Evolutionary conservation across 441 rosid genomes (phyloP), one percentile per base, ranked within the genome.

Genomic region (Melastoma candidum): DNA sequence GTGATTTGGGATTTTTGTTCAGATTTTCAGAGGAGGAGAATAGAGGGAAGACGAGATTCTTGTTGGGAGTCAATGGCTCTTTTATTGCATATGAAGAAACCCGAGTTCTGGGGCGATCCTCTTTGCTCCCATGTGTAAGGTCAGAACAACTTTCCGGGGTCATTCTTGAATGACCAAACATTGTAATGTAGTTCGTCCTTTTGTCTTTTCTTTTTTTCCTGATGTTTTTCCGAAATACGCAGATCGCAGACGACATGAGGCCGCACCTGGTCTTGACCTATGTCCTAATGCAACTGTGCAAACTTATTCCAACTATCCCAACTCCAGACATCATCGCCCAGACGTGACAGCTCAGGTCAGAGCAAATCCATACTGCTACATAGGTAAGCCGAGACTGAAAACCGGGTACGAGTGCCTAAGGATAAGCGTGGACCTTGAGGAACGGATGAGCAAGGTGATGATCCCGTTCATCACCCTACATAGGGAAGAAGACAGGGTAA

Each of bases 101-200:
- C 95, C 7, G 29, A 73, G 43, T 80, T 89, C 44, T 93, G 92
- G 80, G 77, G 95, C 93, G 4, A 66, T 89, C 51, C 93, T 93
- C 13, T 87, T 83, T 22, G 99, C 99, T n/a, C 99, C 99, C 5
- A 93, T 93, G 99, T 93, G 99, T 56, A 93, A 89, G 99, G 98
- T 88, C 74, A 11, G 12, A 10, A 27, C 9, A 1, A 11, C 2
- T 29, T 29, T 17, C 3, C 1, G 17, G 11, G 6, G 1, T 2
- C 3, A 2, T 6, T 29, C 36, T 29, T 29, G 36, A 29, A 6
- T 3, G 36, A 29, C 3, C 5, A 29, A 29, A 17, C 22, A 17
- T 17, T 17, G 22, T 17, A 17, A 17, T 17, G 22, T 17, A 17
- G 22, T 17, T 17, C 22, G 22, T 17, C 22, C 22, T 17, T 17